These are phyloP conservation scores for Aspergillus terreus DNA, from an alignment of 2,329 filamentous ascomycete genomes.

Conservation along the genomic window DNA sequence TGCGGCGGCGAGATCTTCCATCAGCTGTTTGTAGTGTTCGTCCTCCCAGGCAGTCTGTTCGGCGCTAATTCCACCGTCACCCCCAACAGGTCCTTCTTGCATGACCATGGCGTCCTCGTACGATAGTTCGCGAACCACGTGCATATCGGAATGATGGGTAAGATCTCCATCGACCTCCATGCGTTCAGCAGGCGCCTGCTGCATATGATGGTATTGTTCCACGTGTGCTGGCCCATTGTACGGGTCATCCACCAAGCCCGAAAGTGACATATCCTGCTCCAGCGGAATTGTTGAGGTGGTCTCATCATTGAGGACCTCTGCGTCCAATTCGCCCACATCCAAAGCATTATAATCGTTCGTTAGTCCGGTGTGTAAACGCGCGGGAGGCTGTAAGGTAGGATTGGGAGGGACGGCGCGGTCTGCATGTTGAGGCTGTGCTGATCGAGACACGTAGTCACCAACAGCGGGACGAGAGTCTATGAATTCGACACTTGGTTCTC, in stretches of 20 bases:
- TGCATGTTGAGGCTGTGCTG: neutral
- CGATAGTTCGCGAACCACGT: conserved; percentile 10
- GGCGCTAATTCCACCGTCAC: conserved; percentile 8
- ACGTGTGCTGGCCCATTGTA: conserved; percentile 15
- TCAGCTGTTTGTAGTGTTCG: conserved; percentile 37
- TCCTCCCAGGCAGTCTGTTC: conserved; percentile 37
- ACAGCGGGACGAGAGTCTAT: conserved; percentile 1
- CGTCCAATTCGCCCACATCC: conserved; percentile 43
- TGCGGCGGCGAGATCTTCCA: conserved; percentile 36
- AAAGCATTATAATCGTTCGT: conserved; percentile 41
- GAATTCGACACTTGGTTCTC: conserved; percentile 3
- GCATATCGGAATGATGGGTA: conserved; percentile 7
- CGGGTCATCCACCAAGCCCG: conserved; percentile 4
- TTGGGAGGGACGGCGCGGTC: conserved; percentile 8
- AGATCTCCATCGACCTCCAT: conserved; percentile 17
- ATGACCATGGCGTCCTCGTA: conserved; percentile 25
- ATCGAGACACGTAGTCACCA: neutral
- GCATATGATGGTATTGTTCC: conserved; percentile 12
- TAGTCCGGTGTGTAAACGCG: conserved; percentile 31
- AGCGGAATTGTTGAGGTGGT: conserved; percentile 7
- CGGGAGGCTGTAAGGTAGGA: conserved; percentile 23
- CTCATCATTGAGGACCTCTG: conserved; percentile 40
- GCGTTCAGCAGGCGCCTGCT: conserved; percentile 3
- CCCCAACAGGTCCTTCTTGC: no score
- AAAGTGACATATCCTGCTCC: conserved; percentile 9